Conservation (phyloP, 106 monocot genomes). For the Xerophyta viscosa region DNA sequence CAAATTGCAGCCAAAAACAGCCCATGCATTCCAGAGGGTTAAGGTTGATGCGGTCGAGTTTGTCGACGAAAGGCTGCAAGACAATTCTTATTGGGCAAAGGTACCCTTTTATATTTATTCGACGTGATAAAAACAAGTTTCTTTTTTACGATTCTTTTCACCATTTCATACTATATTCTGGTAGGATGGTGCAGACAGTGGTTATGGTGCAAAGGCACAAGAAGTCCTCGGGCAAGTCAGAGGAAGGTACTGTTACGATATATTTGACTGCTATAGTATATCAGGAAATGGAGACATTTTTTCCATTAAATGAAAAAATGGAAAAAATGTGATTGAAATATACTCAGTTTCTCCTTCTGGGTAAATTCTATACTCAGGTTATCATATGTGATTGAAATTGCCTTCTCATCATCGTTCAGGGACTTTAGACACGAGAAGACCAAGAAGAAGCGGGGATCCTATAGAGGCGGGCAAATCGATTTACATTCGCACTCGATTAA, state of each 20-base stretch:
- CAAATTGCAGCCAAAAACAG: slow-evolving; percentile 61
- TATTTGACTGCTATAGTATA: too few species aligned
- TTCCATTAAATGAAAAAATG: too few species aligned
- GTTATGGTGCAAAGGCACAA: slow-evolving; percentile 96
- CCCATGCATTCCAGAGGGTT: slow-evolving; percentile 71
- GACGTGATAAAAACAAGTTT: too few species aligned
- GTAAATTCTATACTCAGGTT: neutral
- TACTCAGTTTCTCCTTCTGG: too few species aligned
- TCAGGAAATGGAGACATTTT: too few species aligned
- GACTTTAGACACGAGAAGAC: slow-evolving; percentile 96
- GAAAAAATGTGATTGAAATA: too few species aligned
- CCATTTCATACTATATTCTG: too few species aligned
- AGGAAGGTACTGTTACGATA: too few species aligned
- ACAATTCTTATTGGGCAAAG: slow-evolving; percentile 97
- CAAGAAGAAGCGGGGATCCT: slow-evolving; percentile 86
- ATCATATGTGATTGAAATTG: too few species aligned
- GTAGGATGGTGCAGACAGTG: slow-evolving; percentile 72
- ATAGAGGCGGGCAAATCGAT: slow-evolving; percentile 88
- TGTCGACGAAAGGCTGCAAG: slow-evolving; percentile 73
- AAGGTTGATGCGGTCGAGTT: slow-evolving; percentile 66
- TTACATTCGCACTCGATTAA: slow-evolving; percentile 69
- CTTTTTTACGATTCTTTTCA: too few species aligned
- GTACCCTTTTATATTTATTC: too few species aligned
- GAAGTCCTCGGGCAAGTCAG: slow-evolving; percentile 93
- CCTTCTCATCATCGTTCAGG: too few species aligned